A percentile compares a stretch with the other conserved stretches of the same genome.
Conservation (phyloP, 179 eudicot species). For the Actinidia arguta region DNA sequence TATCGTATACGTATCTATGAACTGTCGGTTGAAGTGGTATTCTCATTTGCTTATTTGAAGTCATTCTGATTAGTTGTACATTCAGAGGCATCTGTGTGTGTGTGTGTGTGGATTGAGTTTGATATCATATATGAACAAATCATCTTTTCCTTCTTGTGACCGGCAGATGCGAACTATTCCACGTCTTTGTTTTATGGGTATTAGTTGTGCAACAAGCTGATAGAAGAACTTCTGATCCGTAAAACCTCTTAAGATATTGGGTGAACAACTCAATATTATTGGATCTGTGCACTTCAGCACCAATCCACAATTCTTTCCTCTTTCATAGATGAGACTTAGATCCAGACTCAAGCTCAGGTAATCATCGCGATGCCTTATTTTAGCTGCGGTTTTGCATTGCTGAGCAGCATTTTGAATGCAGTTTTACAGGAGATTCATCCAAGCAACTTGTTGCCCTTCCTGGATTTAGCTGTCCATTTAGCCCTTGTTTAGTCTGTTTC, state of each 20-base stretch:
- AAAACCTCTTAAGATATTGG: not conserved
- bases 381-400: no score
- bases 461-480: no score
- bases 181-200: not conserved
- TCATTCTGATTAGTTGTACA: not conserved
- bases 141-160: not conserved
- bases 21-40: not conserved
- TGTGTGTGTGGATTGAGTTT: not conserved
- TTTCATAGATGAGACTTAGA: no score
- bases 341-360: no score
- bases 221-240: not conserved
- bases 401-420: no score
- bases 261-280: no score
- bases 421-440: no score
- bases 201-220: not conserved
- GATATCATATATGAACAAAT: not conserved
- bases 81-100: slow-evolving; percentile 1
- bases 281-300: no score
- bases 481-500: no score
- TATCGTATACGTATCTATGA: not conserved
- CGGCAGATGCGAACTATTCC: not conserved
- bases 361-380: no score
- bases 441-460: no score
- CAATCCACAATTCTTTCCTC: no score
- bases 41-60: not conserved